These are phyloP conservation scores for Cryphonectria carpinicola DNA, from an alignment of 2,329 filamentous ascomycete species.

Conservation along the genomic window DNA sequence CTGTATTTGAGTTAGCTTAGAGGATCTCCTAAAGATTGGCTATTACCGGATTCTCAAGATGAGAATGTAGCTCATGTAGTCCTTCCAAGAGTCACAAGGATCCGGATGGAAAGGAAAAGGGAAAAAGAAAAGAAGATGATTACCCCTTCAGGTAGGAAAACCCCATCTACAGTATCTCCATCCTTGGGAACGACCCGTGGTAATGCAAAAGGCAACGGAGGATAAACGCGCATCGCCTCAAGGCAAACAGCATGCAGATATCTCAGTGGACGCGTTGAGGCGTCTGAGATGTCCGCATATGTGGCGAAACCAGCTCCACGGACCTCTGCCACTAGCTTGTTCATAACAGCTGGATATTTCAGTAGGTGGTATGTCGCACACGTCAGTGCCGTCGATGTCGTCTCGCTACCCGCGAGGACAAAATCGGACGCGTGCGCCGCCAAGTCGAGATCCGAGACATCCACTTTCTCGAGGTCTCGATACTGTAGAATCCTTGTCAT, in stretches of 20 bases:
- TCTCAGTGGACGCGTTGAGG: constrained; percentile 14
- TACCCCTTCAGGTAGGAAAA: constrained; percentile 14
- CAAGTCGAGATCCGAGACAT: constrained; percentile 34
- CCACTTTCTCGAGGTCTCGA: constrained; percentile 27
- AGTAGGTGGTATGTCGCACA: constrained; percentile 13
- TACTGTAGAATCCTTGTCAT: constrained; percentile 30
- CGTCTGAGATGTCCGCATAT: not conserved
- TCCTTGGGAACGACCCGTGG: constrained; percentile 19
- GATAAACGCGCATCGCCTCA: constrained; percentile 34
- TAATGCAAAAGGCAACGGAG: constrained; percentile 24
- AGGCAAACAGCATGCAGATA: constrained; percentile 31
- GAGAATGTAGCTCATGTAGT: not conserved
- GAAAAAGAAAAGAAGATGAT: not conserved
- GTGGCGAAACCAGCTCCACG: not conserved
- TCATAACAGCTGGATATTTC: not conserved
- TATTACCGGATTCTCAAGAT: not conserved
- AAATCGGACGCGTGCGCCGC: constrained; percentile 34
- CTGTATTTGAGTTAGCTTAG: not conserved
- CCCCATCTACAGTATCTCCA: constrained; percentile 10
- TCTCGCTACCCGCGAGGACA: constrained; percentile 29
- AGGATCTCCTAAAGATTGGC: not conserved
- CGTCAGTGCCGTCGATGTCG: constrained; percentile 14
- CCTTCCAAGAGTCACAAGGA: not conserved
- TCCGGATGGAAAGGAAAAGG: no score
- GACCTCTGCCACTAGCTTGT: constrained; percentile 3